Conservation (phyloP, 192 early-diverging fungal genomes). For the Spinellus fusiger region DNA sequence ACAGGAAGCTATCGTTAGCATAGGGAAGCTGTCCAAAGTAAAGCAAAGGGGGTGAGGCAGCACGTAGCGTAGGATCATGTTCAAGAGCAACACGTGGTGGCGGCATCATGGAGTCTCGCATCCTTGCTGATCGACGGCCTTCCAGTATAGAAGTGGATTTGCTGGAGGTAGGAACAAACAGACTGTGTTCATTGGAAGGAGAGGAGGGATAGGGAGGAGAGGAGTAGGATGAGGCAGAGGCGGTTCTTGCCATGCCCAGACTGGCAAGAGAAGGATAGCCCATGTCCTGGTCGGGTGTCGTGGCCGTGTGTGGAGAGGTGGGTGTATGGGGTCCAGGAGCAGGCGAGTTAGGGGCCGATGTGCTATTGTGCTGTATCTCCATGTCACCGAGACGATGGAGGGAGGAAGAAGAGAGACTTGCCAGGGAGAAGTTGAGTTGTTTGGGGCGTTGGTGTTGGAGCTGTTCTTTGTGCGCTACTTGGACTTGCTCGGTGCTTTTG, state of each 20-base stretch:
- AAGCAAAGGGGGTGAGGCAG: constrained; percentile 10
- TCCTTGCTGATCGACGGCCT: neutral
- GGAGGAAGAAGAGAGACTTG: neutral
- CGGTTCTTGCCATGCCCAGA: neutral
- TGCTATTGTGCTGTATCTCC: neutral
- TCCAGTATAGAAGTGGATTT: neutral
- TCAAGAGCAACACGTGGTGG: constrained; percentile 9
- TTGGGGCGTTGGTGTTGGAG: neutral
- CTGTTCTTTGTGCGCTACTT: neutral
- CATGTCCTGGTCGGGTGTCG: no score
- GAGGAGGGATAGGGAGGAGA: neutral
- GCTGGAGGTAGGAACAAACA: neutral
- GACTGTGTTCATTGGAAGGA: neutral
- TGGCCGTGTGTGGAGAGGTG: neutral
- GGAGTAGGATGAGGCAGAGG: neutral
- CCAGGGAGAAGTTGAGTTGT: constrained; percentile 1
- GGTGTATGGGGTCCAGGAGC: neutral
- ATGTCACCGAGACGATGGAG: neutral
- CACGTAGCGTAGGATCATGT: constrained; percentile 12
- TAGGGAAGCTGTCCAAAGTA: neutral
- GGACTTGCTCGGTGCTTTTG: neutral
- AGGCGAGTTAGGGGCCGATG: neutral
- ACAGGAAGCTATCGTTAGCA: neutral
- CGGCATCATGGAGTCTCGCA: constrained; percentile 17
- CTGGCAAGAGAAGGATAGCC: no score